A percentile compares a stretch with the other conserved stretches of the same genome.
Evolutionary conservation across 179 eudicot genomes (phyloP).

Genomic region (Patellifolia procumbens): DNA sequence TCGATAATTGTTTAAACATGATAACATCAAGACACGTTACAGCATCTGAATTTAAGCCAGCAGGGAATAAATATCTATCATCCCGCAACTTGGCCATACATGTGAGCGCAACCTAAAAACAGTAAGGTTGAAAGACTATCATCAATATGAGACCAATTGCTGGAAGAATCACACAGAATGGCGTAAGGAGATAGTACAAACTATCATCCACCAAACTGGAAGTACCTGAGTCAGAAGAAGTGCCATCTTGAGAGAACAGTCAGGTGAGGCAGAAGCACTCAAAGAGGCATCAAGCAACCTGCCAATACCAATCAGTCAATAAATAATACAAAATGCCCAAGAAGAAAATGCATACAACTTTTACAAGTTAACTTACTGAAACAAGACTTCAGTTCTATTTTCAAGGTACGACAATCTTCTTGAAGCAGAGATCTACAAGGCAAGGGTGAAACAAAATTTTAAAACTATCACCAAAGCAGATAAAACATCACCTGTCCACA

Average conservation of each 20-base stretch:
- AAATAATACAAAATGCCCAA: constrained; percentile 11
- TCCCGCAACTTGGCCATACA: constrained; percentile 98
- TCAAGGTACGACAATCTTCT: constrained; percentile 78
- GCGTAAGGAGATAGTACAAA: constrained; percentile 7
- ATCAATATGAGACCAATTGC: constrained; percentile 10
- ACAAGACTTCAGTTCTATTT: constrained; percentile 75
- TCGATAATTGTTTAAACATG: constrained; percentile 77
- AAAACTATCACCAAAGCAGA: constrained; percentile 3
- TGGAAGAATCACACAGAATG: background rate
- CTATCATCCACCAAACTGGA: background rate
- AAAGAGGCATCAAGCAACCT: constrained; percentile 95
- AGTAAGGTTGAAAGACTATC: constrained; percentile 21
- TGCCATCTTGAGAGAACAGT: constrained; percentile 96
- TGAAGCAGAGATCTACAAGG: constrained; percentile 71
- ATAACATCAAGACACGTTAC: constrained; percentile 76
- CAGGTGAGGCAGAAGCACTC: constrained; percentile 80
- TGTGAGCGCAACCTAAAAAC: constrained; percentile 72
- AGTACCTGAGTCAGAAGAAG: constrained; percentile 77
- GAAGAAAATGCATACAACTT: background rate
- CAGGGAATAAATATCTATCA: constrained; percentile 69
- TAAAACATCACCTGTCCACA: background rate
- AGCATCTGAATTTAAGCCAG: constrained; percentile 64
- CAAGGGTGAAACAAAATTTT: constrained; percentile 22
- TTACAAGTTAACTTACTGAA: constrained; percentile 56
- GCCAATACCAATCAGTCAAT: constrained; percentile 18